These are phyloP conservation scores for Alectoria sarmentosa DNA, from an alignment of 495 filamentous ascomycete species.

Conservation along the genomic window DNA sequence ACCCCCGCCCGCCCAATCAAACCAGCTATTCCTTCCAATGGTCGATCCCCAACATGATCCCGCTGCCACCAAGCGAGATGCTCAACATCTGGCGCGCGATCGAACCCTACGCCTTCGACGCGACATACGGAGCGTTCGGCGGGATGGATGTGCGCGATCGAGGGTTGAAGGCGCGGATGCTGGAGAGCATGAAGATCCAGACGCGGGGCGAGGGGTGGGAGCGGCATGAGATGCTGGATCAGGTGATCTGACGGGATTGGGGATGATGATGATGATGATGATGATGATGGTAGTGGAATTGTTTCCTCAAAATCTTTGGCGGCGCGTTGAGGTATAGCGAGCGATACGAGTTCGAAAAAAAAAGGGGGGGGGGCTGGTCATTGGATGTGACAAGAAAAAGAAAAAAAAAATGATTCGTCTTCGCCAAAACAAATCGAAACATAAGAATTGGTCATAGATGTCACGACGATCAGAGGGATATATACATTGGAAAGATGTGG, in stretches of 20 bases:
- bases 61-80: conserved; percentile 40
- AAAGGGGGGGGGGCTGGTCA: too few relatives aligned
- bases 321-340: not conserved
- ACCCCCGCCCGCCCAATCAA: conserved; percentile 44
- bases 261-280: too few relatives aligned
- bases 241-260: conserved; percentile 5
- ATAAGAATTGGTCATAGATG: too few relatives aligned
- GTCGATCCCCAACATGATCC: conserved; percentile 76
- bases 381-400: too few relatives aligned
- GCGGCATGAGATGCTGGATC: conserved; percentile 12
- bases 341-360: too few relatives aligned
- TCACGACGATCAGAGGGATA: too few relatives aligned
- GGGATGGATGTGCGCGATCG: conserved; percentile 51
- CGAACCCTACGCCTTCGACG: conserved; percentile 42
- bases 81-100: conserved; percentile 43
- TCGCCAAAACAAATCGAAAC: too few relatives aligned
- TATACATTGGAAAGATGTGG: too few relatives aligned
- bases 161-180: conserved; percentile 52
- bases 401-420: too few relatives aligned
- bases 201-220: conserved; percentile 35
- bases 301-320: not conserved
- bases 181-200: conserved; percentile 73
- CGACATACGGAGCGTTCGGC: conserved; percentile 59
- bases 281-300: not conserved
- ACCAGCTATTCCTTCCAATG: conserved; percentile 68